phyloP scores from a whole-genome alignment of 2,329 filamentous ascomycete genomes.

The Alternaria longipes region DNA sequence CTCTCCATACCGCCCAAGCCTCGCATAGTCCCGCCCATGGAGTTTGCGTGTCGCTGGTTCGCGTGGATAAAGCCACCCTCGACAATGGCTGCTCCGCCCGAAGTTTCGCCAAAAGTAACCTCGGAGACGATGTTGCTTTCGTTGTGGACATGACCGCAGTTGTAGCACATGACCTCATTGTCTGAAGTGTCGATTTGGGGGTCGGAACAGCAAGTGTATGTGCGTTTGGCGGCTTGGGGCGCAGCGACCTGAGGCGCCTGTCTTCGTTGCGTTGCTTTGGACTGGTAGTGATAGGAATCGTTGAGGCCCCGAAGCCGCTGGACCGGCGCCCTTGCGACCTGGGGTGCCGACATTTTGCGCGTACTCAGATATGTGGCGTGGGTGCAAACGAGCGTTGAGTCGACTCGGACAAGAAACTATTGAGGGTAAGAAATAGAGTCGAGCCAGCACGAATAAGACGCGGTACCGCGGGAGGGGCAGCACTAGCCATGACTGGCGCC shows the following conservation, averaged over 20 bases:
- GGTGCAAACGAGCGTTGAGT: conserved; percentile 4
- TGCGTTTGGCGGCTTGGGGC: conserved; percentile 22
- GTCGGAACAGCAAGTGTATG: conserved; percentile 39
- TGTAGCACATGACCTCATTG: conserved; percentile 65
- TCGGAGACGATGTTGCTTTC: conserved; percentile 92
- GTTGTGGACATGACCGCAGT: conserved; percentile 84
- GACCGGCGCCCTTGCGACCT: conserved; percentile 26
- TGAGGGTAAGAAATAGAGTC: conserved; percentile 13
- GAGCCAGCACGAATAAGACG: conserved; percentile 23
- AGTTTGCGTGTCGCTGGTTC: conserved; percentile 81
- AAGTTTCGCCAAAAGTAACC: conserved; percentile 87
- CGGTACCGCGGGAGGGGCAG: conserved; percentile 21
- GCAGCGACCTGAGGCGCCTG: conserved; percentile 30
- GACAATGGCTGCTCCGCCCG: conserved; percentile 85
- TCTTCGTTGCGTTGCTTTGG: conserved; percentile 32
- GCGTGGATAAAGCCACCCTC: conserved; percentile 89
- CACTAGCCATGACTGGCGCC: conserved; percentile 10
- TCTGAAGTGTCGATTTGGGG: conserved; percentile 38
- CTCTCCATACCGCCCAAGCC: conserved; percentile 61
- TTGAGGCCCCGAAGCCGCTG: conserved; percentile 41
- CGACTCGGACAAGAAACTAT: conserved; percentile 3
- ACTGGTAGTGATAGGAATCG: conserved; percentile 27
- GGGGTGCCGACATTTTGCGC: conserved; percentile 31
- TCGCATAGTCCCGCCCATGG: conserved; percentile 60
- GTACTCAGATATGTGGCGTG: not conserved